Base-by-base conservation (phyloP, 179 eudicot genomes). In the Beta macrorhiza region DNA sequence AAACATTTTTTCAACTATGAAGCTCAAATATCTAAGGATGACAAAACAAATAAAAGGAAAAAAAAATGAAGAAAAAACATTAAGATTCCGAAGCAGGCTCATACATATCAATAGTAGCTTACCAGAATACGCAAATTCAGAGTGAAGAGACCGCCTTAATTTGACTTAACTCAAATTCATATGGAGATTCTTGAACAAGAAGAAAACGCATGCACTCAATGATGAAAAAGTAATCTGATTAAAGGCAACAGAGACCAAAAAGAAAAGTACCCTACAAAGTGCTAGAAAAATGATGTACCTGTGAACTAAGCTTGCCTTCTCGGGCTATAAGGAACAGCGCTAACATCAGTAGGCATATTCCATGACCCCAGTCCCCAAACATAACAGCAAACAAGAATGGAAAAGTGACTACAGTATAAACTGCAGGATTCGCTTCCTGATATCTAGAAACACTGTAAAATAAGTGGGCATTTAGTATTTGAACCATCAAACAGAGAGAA, bases 301-400 rank as follows among this genome's bases (percentile, higher is more conserved):
- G 95, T 68, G 97, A 94, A 87, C 94, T 84, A 77, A 85, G 85
- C 86, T 88, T 96, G 82, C 87, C 89, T 89, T 96, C 99, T 73
- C 92, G 91, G 78, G 94, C 94, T 82, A 96, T 89, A 84, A 96
- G 97, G 84, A 89, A 81, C 58, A 96, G 83, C 20, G 99, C 97
- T 85, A 95, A 90, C 87, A 96, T 78, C 75, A 96, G 90, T 83
- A 96, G 88, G 87, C 99, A 96, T 80, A 92, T 87, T 72, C 99
- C 99, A 82, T 95, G 99, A 76, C 99, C 99, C 99, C 99, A 95
- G 81, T 95, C 99, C 73, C 99, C 99, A 86, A 94, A 95, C 99
- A 95, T 95, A 87, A 95, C 99, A 17, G 98, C 99, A 72, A 95
- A 95, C 87, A 95, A 94, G 86, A 95, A 95, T 14, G 99, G 99